phyloP scores from a whole-genome alignment of 306 rosid genomes.

The Sechiopsis laciniata region DNA sequence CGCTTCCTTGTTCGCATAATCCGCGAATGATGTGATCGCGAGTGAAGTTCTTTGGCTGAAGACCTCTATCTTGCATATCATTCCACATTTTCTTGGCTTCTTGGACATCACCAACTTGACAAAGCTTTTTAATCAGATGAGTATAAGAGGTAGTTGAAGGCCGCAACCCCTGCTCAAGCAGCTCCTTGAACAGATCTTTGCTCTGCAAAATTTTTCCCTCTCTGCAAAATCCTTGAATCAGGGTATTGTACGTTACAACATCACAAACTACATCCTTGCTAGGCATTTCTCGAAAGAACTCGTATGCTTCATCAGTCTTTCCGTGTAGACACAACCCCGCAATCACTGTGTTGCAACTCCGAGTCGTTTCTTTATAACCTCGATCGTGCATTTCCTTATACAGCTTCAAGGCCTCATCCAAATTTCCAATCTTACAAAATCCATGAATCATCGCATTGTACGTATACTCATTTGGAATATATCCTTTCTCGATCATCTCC shows the following conservation, averaged over 20 bases:
- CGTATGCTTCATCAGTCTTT: slow-evolving; percentile 43
- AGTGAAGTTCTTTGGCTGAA: slow-evolving; percentile 33
- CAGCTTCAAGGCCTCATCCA: slow-evolving; percentile 43
- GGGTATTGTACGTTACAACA: slow-evolving; percentile 44
- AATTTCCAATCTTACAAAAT: slow-evolving; percentile 39
- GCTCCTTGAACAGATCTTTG: slow-evolving; percentile 34
- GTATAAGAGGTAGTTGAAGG: slow-evolving; percentile 39
- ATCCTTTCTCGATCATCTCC: slow-evolving; percentile 71
- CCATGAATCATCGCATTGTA: slow-evolving; percentile 51
- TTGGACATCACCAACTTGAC: slow-evolving; percentile 36
- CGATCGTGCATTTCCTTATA: slow-evolving; percentile 48
- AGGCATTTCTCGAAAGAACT: slow-evolving; percentile 51
- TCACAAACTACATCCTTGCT: slow-evolving; percentile 41
- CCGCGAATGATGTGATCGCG: slow-evolving; percentile 40
- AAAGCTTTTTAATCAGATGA: slow-evolving; percentile 42
- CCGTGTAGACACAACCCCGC: slow-evolving; percentile 49
- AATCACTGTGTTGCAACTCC: slow-evolving; percentile 46
- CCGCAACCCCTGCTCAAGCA: slow-evolving; percentile 40
- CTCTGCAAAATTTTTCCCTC: slow-evolving; percentile 40
- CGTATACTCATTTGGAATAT: slow-evolving; percentile 52
- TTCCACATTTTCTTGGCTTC: slow-evolving; percentile 49
- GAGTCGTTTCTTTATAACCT: slow-evolving; percentile 42
- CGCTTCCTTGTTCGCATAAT: slow-evolving; percentile 40
- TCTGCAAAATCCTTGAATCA: slow-evolving; percentile 49
- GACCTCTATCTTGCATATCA: slow-evolving; percentile 42